Conservation (phyloP, 202 grass and related monocot genomes). For the Schoenoplectus triqueter region DNA sequence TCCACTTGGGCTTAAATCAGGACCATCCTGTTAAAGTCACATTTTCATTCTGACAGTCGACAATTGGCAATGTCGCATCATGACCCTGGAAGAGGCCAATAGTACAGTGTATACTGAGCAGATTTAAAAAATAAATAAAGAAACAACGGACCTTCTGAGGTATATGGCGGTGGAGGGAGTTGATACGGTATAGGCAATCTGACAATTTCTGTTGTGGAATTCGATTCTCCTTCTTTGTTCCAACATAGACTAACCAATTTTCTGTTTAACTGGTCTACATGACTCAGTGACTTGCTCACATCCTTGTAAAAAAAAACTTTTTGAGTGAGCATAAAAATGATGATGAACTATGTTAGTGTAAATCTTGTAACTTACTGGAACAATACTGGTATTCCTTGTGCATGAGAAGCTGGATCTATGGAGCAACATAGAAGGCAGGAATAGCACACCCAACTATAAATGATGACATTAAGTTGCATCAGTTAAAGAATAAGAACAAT, state of each 20-base stretch:
- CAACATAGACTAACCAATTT: conserved; percentile 69
- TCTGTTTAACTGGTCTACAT: conserved; percentile 45
- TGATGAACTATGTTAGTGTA: conserved; percentile 2
- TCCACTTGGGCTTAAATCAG: not conserved
- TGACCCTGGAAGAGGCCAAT: not conserved
- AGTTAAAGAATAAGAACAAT: not conserved
- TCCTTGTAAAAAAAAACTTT: conserved; percentile 39
- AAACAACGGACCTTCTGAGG: conserved; percentile 49
- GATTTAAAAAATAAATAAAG: not conserved
- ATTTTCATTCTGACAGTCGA: not conserved
- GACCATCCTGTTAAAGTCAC: not conserved
- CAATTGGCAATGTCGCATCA: not conserved
- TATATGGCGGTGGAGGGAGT: conserved; percentile 73
- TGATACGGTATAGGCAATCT: conserved; percentile 83
- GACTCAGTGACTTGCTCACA: conserved; percentile 28
- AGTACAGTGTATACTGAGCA: not conserved
- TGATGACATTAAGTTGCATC: conserved; percentile 4
- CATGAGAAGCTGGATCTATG: conserved; percentile 57
- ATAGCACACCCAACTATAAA: conserved; percentile 80
- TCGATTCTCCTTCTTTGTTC: conserved; percentile 51
- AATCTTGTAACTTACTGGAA: conserved; percentile 46
- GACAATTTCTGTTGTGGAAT: conserved; percentile 45
- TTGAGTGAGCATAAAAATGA: not conserved
- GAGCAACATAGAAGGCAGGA: conserved; percentile 64
- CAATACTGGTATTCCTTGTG: conserved; percentile 41